Evolutionary conservation across 331 rosid species (phyloP).

Genomic region (Arachis monticola): DNA sequence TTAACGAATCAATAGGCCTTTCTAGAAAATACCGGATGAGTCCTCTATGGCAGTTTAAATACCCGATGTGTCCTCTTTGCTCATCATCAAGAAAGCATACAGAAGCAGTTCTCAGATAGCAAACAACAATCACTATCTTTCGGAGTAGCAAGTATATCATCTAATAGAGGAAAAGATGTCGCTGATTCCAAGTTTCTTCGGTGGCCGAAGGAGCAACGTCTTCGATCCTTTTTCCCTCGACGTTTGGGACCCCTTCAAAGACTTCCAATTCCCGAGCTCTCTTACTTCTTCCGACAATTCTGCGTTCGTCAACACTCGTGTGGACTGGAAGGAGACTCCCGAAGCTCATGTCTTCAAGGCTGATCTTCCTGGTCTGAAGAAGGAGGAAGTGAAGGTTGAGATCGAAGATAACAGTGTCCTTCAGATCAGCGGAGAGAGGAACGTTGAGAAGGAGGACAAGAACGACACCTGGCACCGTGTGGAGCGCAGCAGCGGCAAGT

Average conservation of each 20-base stretch:
- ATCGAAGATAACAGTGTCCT: slow-evolving; percentile 24
- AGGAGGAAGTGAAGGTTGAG: slow-evolving; percentile 16
- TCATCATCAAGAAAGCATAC: neutral
- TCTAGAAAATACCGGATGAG: neutral
- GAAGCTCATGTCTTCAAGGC: slow-evolving; percentile 9
- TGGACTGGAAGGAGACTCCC: slow-evolving; percentile 26
- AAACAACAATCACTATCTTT: neutral
- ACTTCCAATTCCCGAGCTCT: slow-evolving; percentile 5
- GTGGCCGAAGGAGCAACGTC: slow-evolving; percentile 27
- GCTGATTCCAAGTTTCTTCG: slow-evolving; percentile 34
- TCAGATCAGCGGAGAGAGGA: slow-evolving; percentile 25
- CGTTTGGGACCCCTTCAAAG: slow-evolving; percentile 37
- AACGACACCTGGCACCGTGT: slow-evolving; percentile 39
- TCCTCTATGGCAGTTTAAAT: neutral
- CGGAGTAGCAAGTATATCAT: neutral
- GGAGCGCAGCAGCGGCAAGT: slow-evolving; percentile 41
- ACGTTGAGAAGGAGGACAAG: slow-evolving; percentile 41
- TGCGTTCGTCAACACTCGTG: slow-evolving; percentile 23
- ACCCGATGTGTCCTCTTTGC: neutral
- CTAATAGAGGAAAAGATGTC: neutral
- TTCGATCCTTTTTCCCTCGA: slow-evolving; percentile 34
- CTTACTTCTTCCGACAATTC: slow-evolving; percentile 22
- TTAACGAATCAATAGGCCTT: neutral
- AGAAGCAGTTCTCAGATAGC: neutral
- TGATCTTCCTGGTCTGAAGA: neutral